These are phyloP conservation scores for Pestalotiopsis sp. DNA, from an alignment of 2,329 filamentous ascomycete genomes.

Conservation along the genomic window DNA sequence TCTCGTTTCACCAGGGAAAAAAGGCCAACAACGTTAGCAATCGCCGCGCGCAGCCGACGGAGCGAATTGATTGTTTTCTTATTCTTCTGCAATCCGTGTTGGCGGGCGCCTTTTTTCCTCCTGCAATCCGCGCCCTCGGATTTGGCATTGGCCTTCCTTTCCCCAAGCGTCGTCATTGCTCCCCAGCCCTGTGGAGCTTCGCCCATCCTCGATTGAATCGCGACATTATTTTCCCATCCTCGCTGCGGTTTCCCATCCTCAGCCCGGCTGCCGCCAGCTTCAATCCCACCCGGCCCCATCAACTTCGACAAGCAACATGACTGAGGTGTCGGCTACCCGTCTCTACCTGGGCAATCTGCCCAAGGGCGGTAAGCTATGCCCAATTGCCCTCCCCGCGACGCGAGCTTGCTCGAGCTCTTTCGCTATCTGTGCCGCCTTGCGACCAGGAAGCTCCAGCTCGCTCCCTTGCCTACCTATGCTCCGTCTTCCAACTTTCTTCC, in stretches of 20 bases:
- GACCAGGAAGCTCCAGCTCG: slow-evolving; percentile 10
- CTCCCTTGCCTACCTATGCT: not conserved
- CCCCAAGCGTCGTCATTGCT: not conserved
- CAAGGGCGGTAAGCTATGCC: slow-evolving; percentile 74
- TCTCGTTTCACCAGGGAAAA: not conserved
- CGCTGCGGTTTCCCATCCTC: not conserved
- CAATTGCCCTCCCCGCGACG: not conserved
- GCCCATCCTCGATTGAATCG: not conserved
- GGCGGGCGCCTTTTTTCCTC: not conserved
- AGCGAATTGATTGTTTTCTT: not conserved
- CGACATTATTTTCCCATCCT: not conserved
- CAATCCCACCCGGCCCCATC: not conserved
- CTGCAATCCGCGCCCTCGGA: not conserved
- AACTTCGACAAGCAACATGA: slow-evolving; percentile 55
- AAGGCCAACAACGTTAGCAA: not conserved
- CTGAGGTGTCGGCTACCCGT: slow-evolving; percentile 90
- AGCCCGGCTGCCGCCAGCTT: not conserved
- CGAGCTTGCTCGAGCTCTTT: slow-evolving; percentile 1
- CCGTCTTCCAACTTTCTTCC: not conserved
- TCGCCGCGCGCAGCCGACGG: not conserved
- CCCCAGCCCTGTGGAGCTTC: not conserved
- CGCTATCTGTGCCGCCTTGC: slow-evolving; percentile 12
- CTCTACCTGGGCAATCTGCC: slow-evolving; percentile 98
- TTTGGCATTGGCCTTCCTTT: not conserved
- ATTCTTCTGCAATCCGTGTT: not conserved